Evolutionary conservation across 2,329 filamentous ascomycete species (phyloP).

Genomic region (Aspergillus proliferans): DNA sequence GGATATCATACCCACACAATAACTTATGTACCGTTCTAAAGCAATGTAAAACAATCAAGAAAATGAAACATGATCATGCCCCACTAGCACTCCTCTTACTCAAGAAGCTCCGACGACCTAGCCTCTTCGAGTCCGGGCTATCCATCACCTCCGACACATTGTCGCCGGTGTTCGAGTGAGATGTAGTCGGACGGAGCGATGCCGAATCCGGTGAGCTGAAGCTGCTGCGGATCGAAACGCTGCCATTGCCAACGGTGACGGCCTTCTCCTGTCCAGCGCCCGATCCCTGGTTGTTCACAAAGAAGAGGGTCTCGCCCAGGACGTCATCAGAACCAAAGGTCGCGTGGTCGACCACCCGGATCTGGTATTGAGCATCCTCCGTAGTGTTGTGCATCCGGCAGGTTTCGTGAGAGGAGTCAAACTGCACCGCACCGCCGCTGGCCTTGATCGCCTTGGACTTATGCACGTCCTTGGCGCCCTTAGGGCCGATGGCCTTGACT

Average conservation of each 20-base stretch:
- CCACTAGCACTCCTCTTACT: conserved; percentile 38
- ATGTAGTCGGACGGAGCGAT: conserved; percentile 30
- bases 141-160: conserved; percentile 24
- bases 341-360: conserved; percentile 78
- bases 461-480: conserved; percentile 68
- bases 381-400: conserved; percentile 68
- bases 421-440: conserved; percentile 56
- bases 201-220: conserved; percentile 52
- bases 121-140: conserved; percentile 38
- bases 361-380: conserved; percentile 77
- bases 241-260: conserved; percentile 66
- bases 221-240: conserved; percentile 65
- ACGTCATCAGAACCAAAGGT: conserved; percentile 77
- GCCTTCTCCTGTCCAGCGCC: conserved; percentile 63
- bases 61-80: conserved; percentile 10
- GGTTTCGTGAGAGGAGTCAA: conserved; percentile 59
- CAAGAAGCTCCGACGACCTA: conserved; percentile 41
- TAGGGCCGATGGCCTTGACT: conserved; percentile 61
- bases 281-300: conserved; percentile 72
- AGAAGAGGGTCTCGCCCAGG: conserved; percentile 81
- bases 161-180: conserved; percentile 27
- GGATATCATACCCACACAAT: conserved; percentile 9
- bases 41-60: conserved; percentile 2
- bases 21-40: background rate
- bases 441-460: conserved; percentile 91